Base-by-base conservation (phyloP, 495 filamentous ascomycete genomes). In the Xylaria palmicola region DNA sequence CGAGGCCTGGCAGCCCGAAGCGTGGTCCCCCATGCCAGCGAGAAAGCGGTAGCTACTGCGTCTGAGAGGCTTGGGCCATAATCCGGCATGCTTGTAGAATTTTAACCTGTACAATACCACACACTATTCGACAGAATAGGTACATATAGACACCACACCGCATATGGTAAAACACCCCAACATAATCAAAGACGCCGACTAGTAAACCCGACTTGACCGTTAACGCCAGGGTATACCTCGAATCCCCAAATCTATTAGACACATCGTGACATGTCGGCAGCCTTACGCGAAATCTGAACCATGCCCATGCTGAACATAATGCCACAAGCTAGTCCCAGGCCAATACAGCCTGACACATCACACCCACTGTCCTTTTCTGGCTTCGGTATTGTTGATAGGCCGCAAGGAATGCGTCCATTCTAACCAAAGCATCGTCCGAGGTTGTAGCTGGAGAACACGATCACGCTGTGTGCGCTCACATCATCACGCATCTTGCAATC, bases 1-100 rank as follows among this genome's bases (percentile, higher is more conserved):
- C 26, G 87, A 91, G 66, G 79, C 80, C 4, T 96, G 88, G 89
- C 88, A 93, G 74, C 92, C 92, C 0, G 73, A 87, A 53, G 75
- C 81, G 5, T 96, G 92, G 92, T 76, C 73, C 3, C 90, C 88
- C 30, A 60, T 75, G 49, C 40, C 69, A 44, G 61, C 68, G 1
- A 68, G 56, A 61, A 72, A 70, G 68, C 74, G 69, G 56, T 66
- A 63, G 37, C 10, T 13, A 24, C n/a, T 7, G 29, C 4, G 15
- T 13, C 6, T n/a, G n/a, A n/a, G n/a, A n/a, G n/a, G n/a, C 13
- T 36, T 36, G 32, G 32, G 6, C 6, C 32, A 36, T 36, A 36
- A 6, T 13, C 13, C 13, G 32, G 32, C 13, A 6, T 36, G 32
- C 32, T 6, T 36, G n/a, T n/a, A n/a, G n/a, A n/a, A n/a, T n/a